Conservation (phyloP, 768 basidiomycete species). For the Mrakia hoshinonis region DNA sequence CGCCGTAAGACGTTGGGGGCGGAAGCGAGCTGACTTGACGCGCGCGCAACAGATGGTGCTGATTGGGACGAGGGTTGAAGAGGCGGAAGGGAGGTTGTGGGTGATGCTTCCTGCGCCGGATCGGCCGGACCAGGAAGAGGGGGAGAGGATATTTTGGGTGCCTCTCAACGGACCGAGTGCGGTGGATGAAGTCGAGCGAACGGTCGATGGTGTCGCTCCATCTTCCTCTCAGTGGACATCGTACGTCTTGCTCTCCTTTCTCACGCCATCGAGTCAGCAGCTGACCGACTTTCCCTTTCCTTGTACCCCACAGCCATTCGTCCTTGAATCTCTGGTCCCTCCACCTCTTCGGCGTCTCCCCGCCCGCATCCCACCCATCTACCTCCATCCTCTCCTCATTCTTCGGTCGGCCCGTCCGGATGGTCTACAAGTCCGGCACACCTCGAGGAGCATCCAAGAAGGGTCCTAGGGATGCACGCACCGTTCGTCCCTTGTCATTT, state of each 20-base stretch:
- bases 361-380: constrained; percentile 4
- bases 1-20: neutral
- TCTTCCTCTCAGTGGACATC: neutral
- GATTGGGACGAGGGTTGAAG: neutral
- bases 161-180: no score
- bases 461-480: neutral
- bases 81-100: no score
- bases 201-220: neutral
- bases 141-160: no score
- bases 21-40: neutral
- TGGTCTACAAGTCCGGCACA: neutral
- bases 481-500: neutral
- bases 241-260: neutral
- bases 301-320: neutral
- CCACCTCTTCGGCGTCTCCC: constrained; percentile 12
- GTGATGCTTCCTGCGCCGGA: no score
- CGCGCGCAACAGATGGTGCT: neutral
- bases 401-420: constrained; percentile 9
- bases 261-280: neutral
- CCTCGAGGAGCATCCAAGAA: constrained; percentile 4
- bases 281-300: neutral
- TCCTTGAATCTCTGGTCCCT: constrained; percentile 20
- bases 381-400: constrained; percentile 13
- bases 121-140: no score
- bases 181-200: no score